Evolutionary conservation across 2,329 filamentous ascomycete species (phyloP).

Genomic region (Xylogone sp.): DNA sequence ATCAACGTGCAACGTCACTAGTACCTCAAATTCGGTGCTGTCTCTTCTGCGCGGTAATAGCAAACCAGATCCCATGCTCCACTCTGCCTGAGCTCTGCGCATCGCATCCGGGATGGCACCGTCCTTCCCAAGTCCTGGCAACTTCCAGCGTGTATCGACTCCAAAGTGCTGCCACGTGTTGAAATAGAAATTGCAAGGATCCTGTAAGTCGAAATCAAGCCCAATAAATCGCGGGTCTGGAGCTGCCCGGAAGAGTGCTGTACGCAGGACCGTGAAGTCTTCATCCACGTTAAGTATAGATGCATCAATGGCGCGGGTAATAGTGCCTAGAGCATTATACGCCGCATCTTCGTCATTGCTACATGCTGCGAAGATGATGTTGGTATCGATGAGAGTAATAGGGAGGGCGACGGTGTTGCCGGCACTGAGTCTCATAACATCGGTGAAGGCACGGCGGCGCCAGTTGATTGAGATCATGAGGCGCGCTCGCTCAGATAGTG

Average conservation of each 20-base stretch:
- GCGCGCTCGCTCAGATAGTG: background rate
- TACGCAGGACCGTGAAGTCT: conserved; percentile 33
- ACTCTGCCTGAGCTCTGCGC: conserved; percentile 25
- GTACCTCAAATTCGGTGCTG: conserved; percentile 24
- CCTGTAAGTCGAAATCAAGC: conserved; percentile 36
- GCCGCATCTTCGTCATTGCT: background rate
- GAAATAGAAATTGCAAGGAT: conserved; percentile 36
- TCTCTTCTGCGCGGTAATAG: conserved; percentile 27
- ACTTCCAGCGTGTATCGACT: conserved; percentile 34
- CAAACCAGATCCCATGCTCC: conserved; percentile 28
- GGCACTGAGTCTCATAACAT: background rate
- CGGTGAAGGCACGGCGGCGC: background rate
- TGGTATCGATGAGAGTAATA: background rate
- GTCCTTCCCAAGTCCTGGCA: conserved; percentile 19
- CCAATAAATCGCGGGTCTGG: conserved; percentile 38
- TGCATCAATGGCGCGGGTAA: conserved; percentile 10
- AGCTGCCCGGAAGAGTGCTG: conserved; percentile 32
- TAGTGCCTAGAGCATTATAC: background rate
- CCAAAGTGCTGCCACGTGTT: conserved; percentile 44
- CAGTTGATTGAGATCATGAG: background rate
- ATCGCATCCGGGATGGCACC: conserved; percentile 22
- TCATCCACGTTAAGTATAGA: conserved; percentile 27
- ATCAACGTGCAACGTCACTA: conserved; percentile 27
- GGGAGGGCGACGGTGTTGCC: background rate
- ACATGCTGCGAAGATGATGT: background rate